Base-by-base conservation (phyloP, 768 basidiomycete species). In the Podaxis rugospora region DNA sequence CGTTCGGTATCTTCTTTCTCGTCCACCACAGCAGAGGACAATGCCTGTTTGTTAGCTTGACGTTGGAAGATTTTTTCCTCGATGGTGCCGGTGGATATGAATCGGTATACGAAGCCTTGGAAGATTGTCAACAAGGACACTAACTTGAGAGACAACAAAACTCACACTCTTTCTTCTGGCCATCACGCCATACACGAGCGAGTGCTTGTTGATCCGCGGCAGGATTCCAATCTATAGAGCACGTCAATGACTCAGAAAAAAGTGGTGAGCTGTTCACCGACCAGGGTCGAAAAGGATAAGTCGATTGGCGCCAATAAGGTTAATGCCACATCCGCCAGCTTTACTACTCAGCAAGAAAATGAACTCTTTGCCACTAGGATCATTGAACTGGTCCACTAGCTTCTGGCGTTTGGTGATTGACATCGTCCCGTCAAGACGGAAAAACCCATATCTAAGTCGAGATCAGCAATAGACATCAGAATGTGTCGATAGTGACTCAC, bases 51-150 rank as follows among this genome's bases (percentile, higher is more conserved):
- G 65, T 88, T 90, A 13, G 91, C 94, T 74, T 99, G 97, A 50
- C 97, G 82, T 72, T 99, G 97, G 74, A 98, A 98, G 65, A 98
- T 97, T 79, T 98, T 98, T 76, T 98, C 96, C 74, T 98, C 95
- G 63, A 98, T 97, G 1, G 95, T 97, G 1, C 95, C 96, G 0
- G 95, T 94, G 4, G 93, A 90, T 65, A 98, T 95, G 74, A 98
- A 99, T 23, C 96, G 92, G 72, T 98, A 99, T 3, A 98, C 96
- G 66, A 99, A 99, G 69, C 94, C 93, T 96, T 53, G 16, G 37
- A 44, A 5, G 14, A 10, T 16, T 27, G 49, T 39, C 21, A 49
- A 23, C 23, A 11, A 27, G 23, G 10, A 14, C 4, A 21, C 11
- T 49, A 23, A 27, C 11, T 49, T 18, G 37, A 63, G 44, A 25